A percentile compares a stretch with the other conserved stretches of the same genome.
phyloP scores from a whole-genome alignment of 148 eudicot species.

The Polygonum aviculare region DNA sequence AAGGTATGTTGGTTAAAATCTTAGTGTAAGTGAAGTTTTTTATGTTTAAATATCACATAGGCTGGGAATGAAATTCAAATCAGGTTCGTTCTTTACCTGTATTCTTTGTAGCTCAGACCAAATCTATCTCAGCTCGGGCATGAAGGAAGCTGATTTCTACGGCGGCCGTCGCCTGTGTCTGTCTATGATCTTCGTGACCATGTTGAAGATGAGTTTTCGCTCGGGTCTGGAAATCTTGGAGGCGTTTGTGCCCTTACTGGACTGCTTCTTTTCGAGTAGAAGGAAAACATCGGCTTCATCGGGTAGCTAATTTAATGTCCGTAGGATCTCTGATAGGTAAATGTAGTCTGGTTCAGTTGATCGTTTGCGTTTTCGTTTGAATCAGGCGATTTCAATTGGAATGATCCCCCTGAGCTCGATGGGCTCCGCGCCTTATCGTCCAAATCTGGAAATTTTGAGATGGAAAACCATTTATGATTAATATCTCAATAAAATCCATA shows the following conservation, averaged over 20 bases:
- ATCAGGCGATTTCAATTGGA: conserved; percentile 20
- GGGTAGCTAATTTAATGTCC: conserved; percentile 50
- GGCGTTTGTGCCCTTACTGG: conserved; percentile 35
- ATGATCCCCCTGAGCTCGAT: conserved; percentile 22
- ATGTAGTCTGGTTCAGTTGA: conserved; percentile 29
- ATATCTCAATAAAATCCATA: not conserved
- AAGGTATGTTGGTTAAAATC: too few species aligned
- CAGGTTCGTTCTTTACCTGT: conserved; percentile 31
- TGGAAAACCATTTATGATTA: too few species aligned
- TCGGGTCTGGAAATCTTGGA: conserved; percentile 26
- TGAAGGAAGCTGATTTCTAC: conserved; percentile 37
- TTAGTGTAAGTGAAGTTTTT: too few species aligned
- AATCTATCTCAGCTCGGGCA: conserved; percentile 24
- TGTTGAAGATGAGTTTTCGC: conserved; percentile 53
- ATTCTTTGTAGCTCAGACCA: conserved; percentile 59
- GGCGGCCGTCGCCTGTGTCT: conserved; percentile 49
- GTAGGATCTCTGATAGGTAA: conserved; percentile 63
- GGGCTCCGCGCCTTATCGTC: conserved; percentile 75
- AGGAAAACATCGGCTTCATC: conserved; percentile 34
- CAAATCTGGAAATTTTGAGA: conserved; percentile 24
- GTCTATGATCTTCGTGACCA: conserved; percentile 47
- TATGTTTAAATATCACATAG: too few species aligned
- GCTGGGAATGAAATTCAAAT: not conserved
- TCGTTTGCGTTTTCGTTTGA: conserved; percentile 32
- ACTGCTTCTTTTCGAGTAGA: conserved; percentile 60